Percentiles rank a stretch among this genome's conserved stretches.
These are phyloP conservation scores for Cinnamomum chago DNA, from an alignment of 164 flowering plant species.

Conservation along the genomic window DNA sequence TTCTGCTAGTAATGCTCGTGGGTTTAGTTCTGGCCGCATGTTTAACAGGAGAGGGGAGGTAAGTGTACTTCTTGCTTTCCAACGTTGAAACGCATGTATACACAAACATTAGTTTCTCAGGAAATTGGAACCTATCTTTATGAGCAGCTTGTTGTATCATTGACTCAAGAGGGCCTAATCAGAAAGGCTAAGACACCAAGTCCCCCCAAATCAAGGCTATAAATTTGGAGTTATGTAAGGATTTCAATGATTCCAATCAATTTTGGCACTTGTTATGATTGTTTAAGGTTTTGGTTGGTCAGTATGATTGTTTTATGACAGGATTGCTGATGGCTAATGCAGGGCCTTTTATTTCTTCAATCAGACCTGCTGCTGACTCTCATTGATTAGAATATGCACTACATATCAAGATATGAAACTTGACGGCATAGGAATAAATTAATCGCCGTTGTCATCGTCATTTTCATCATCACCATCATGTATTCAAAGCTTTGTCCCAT, in stretches of 20 bases:
- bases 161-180: slow-evolving; percentile 76
- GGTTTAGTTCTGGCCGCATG: slow-evolving; percentile 61
- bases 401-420: too few species aligned
- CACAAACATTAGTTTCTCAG: background rate
- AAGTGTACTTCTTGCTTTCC: slow-evolving; percentile 9
- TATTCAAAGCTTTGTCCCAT: too few species aligned
- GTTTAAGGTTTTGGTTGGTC: background rate
- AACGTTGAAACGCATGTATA: background rate
- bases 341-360: too few species aligned
- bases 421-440: too few species aligned
- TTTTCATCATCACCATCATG: too few species aligned
- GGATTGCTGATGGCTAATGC: too few species aligned
- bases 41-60: slow-evolving; percentile 87
- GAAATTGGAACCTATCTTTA: background rate
- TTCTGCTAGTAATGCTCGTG: slow-evolving; percentile 43
- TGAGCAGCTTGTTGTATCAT: slow-evolving; percentile 68
- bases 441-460: too few species aligned
- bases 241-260: background rate
- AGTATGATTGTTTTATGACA: too few species aligned
- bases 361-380: too few species aligned
- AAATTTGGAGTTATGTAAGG: slow-evolving; percentile 10
- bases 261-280: background rate
- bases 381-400: too few species aligned
- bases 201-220: slow-evolving; percentile 40
- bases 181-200: slow-evolving; percentile 39